phyloP scores from a whole-genome alignment of 2,329 filamentous ascomycete genomes.

The Neofusicoccum ribis region DNA sequence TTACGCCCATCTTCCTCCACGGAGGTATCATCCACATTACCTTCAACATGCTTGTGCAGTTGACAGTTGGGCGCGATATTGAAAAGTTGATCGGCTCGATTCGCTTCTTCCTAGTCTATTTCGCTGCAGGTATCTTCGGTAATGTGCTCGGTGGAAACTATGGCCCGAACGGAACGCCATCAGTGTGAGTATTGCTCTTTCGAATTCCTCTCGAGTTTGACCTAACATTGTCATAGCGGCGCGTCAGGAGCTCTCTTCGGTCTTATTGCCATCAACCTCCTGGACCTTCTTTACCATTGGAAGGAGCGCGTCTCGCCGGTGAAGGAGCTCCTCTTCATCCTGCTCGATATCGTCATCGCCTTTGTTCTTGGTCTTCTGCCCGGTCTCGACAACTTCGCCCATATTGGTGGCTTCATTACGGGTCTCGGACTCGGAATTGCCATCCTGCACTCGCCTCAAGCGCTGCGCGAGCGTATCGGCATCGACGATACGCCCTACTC shows the following conservation, averaged over 20 bases:
- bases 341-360: conserved; percentile 82
- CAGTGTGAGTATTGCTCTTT: conserved; percentile 34
- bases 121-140: conserved; percentile 89
- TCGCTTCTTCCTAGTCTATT: conserved; percentile 86
- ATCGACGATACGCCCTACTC: conserved; percentile 69
- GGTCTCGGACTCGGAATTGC: conserved; percentile 84
- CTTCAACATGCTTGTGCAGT: conserved; percentile 90
- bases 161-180: conserved; percentile 76
- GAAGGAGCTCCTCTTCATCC: conserved; percentile 83
- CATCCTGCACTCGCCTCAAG: conserved; percentile 83
- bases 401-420: conserved; percentile 95
- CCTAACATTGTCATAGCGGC: conserved; percentile 52
- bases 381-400: conserved; percentile 93
- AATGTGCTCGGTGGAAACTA: conserved; percentile 95
- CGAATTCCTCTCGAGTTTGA: neutral
- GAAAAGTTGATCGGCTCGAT: conserved; percentile 85
- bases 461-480: conserved; percentile 72
- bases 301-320: conserved; percentile 71
- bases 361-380: conserved; percentile 91
- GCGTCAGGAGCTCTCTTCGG: conserved; percentile 91
- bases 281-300: conserved; percentile 95
- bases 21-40: conserved; percentile 91
- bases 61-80: conserved; percentile 90
- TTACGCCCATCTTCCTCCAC: conserved; percentile 92
- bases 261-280: conserved; percentile 80